Percentiles rank a stretch among this genome's conserved stretches.
These are phyloP conservation scores for Chenopodium suecicum DNA, from an alignment of 148 eudicot species.

Conservation along the genomic window DNA sequence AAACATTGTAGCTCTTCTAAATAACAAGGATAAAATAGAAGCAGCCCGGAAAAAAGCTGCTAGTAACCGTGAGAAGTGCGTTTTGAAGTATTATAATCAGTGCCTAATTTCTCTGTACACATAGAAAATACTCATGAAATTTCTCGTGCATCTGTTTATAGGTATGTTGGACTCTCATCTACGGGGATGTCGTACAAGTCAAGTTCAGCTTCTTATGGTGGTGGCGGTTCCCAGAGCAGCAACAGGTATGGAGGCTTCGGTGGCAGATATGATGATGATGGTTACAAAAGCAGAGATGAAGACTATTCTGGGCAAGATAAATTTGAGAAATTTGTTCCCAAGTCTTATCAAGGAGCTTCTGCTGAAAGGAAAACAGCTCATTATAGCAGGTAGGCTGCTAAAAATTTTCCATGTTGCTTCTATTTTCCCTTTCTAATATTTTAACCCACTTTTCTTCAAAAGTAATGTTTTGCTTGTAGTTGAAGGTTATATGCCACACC, in stretches of 20 bases:
- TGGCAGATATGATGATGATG: conserved; percentile 54
- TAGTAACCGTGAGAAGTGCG: conserved; percentile 89
- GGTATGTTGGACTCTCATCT: conserved; percentile 95
- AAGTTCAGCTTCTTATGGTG: conserved; percentile 58
- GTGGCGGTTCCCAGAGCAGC: conserved; percentile 51
- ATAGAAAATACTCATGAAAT: conserved; percentile 3
- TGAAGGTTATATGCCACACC: neutral
- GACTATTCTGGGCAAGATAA: conserved; percentile 61
- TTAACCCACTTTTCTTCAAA: neutral
- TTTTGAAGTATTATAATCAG: conserved; percentile 15
- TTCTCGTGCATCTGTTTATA: conserved; percentile 28
- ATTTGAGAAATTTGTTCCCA: conserved; percentile 54
- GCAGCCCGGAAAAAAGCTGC: conserved; percentile 92
- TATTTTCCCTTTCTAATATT: neutral
- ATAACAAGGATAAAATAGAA: conserved; percentile 87
- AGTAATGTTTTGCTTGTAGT: neutral
- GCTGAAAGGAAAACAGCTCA: conserved; percentile 43
- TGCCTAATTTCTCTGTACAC: neutral
- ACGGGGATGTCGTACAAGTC: conserved; percentile 78
- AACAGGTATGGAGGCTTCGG: conserved; percentile 78
- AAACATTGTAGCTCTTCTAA: conserved; percentile 74
- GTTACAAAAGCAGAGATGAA: conserved; percentile 48
- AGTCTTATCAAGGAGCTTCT: conserved; percentile 44
- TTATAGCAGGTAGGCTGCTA: conserved; percentile 42
- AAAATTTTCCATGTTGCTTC: neutral